A percentile compares a stretch with the other conserved stretches of the same genome.
Conservation (phyloP, 2,329 filamentous ascomycete species). For the Aspergillus caelatus region DNA sequence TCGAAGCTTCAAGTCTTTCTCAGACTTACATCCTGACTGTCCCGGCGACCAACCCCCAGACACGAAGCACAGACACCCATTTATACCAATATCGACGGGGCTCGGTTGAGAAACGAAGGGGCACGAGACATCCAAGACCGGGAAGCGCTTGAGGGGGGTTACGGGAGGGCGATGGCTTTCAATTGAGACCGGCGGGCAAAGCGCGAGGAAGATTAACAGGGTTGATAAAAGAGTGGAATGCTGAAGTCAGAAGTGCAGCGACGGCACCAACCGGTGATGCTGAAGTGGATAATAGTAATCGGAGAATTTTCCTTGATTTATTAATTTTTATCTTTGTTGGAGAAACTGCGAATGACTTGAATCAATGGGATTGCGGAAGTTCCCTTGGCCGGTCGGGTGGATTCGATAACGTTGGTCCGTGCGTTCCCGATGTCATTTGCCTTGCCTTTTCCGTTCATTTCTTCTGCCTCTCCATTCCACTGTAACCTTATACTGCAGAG, state of each 20-base stretch:
- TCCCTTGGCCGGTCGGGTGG: background rate
- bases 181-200: background rate
- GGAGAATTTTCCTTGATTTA: background rate
- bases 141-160: background rate
- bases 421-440: constrained; percentile 12
- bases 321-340: background rate
- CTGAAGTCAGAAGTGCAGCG: background rate
- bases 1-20: constrained; percentile 7
- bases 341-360: background rate
- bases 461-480: background rate
- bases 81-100: constrained; percentile 21
- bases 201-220: constrained; percentile 4
- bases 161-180: background rate
- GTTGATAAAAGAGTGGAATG: constrained; percentile 10
- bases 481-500: background rate
- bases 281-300: background rate
- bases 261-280: constrained; percentile 19
- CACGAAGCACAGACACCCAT: constrained; percentile 52
- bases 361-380: background rate
- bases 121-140: constrained; percentile 17
- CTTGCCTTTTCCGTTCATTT: background rate
- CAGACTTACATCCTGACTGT: constrained; percentile 40
- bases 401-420: constrained; percentile 12
- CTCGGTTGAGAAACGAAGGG: constrained; percentile 9
- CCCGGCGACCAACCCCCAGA: constrained; percentile 42